A percentile compares a stretch with the other conserved stretches of the same genome.
Evolutionary conservation across 306 rosid species (phyloP).

Genomic region (Prunus padus): DNA sequence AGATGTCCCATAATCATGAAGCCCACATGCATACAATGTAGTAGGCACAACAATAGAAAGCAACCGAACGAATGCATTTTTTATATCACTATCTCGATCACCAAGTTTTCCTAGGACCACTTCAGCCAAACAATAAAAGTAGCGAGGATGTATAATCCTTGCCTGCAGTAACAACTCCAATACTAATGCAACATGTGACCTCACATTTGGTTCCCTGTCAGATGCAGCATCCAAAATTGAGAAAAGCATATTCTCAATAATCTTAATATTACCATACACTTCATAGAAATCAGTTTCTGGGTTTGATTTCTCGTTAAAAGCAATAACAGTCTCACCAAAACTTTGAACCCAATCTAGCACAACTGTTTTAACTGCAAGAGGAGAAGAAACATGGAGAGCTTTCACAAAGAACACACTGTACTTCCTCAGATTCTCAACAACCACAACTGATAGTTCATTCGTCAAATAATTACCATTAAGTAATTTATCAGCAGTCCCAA

Average conservation of each 20-base stretch:
- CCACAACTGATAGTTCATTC: conserved; percentile 38
- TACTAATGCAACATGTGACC: conserved; percentile 69
- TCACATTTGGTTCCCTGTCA: conserved; percentile 81
- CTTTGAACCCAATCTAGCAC: conserved; percentile 68
- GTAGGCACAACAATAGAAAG: conserved; percentile 75
- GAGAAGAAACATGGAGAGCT: conserved; percentile 71
- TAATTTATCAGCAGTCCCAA: conserved; percentile 32
- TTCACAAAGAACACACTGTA: conserved; percentile 52
- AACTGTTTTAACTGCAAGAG: conserved; percentile 70
- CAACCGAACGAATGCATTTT: conserved; percentile 55
- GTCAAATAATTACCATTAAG: conserved; percentile 27
- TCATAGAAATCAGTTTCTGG: conserved; percentile 39
- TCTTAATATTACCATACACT: conserved; percentile 44
- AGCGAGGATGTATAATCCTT: conserved; percentile 69
- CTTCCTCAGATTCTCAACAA: conserved; percentile 61
- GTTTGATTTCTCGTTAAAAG: conserved; percentile 42
- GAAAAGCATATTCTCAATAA: conserved; percentile 56
- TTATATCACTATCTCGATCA: conserved; percentile 74
- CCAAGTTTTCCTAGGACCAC: conserved; percentile 83
- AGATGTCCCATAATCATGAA: conserved; percentile 50
- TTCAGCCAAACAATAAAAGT: conserved; percentile 70
- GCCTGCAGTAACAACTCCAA: conserved; percentile 81
- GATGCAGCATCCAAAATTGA: conserved; percentile 68
- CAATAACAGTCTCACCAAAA: conserved; percentile 66
- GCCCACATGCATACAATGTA: conserved; percentile 75